phyloP scores from a whole-genome alignment of 305 asterid species.

The Fraxinus velutina region DNA sequence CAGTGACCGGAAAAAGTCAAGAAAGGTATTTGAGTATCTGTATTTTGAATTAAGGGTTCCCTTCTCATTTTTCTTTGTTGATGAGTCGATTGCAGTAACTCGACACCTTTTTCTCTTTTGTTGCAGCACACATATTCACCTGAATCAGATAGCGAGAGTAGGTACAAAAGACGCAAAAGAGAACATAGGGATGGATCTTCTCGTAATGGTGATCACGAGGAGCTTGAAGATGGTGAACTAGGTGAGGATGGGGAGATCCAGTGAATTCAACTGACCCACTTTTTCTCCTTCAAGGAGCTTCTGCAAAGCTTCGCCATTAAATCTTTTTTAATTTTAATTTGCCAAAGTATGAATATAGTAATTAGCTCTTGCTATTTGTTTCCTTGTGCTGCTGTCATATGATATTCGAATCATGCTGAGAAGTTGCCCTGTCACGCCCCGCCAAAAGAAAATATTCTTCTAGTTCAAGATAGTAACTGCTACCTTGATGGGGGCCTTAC shows the following conservation, averaged over 20 bases:
- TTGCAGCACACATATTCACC: conserved; percentile 80
- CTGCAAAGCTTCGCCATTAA: neutral
- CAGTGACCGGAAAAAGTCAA: conserved; percentile 84
- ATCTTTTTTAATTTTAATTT: neutral
- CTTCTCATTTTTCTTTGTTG: neutral
- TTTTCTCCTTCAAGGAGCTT: neutral
- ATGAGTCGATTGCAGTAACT: conserved; percentile 9
- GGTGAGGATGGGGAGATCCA: conserved; percentile 98
- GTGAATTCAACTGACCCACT: conserved; percentile 24
- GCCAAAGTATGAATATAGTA: conserved; percentile 1
- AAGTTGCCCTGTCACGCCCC: neutral
- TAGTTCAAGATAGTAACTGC: neutral
- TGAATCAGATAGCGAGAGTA: conserved; percentile 84
- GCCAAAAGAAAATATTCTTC: neutral
- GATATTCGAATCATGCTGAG: neutral
- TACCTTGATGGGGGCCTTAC: neutral
- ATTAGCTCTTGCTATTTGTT: neutral
- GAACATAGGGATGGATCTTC: conserved; percentile 64
- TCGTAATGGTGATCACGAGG: conserved; percentile 62
- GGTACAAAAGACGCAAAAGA: conserved; percentile 67
- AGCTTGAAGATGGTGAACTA: conserved; percentile 96
- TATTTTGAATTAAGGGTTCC: neutral
- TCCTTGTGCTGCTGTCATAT: neutral
- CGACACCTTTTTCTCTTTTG: conserved; percentile 13
- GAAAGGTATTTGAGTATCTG: conserved; percentile 50